Conservation (phyloP, 1,284 basidiomycete species). For the Ganoderma leucocontextum region DNA sequence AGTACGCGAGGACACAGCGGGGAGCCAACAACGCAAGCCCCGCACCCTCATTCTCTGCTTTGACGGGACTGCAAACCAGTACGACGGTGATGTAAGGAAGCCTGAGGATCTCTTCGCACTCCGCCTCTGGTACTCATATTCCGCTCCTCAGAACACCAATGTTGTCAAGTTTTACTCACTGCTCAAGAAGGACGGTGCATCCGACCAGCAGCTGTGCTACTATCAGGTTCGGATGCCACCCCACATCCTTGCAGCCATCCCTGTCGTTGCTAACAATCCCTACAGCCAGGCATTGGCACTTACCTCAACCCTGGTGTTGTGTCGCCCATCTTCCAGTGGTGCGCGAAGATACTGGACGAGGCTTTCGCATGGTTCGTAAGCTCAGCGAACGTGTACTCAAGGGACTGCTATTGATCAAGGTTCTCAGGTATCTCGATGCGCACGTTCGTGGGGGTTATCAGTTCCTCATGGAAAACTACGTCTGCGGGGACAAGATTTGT, state of each 20-base stretch:
- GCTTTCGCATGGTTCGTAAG: constrained; percentile 54
- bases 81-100: constrained; percentile 48
- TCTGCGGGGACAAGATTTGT: constrained; percentile 57
- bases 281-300: constrained; percentile 54
- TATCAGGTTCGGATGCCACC: constrained; percentile 45
- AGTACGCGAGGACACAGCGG: not conserved
- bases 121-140: constrained; percentile 6
- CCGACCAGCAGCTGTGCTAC: constrained; percentile 49
- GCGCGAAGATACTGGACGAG: constrained; percentile 53
- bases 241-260: not conserved
- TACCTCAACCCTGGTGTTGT: constrained; percentile 53
- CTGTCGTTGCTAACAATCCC: constrained; percentile 9
- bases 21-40: constrained; percentile 25
- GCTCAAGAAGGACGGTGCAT: constrained; percentile 46
- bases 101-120: not conserved
- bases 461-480: constrained; percentile 72
- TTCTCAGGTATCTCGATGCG: constrained; percentile 50
- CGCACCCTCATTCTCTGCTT: constrained; percentile 60
- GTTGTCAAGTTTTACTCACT: constrained; percentile 51
- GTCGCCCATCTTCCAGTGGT: constrained; percentile 47
- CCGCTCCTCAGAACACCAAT: constrained; percentile 46
- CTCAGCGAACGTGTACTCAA: not conserved
- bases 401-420: not conserved
- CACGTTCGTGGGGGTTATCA: constrained; percentile 69
- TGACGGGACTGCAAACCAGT: constrained; percentile 60